phyloP scores from a whole-genome alignment of 345 rosid species.

The Salix caprea region DNA sequence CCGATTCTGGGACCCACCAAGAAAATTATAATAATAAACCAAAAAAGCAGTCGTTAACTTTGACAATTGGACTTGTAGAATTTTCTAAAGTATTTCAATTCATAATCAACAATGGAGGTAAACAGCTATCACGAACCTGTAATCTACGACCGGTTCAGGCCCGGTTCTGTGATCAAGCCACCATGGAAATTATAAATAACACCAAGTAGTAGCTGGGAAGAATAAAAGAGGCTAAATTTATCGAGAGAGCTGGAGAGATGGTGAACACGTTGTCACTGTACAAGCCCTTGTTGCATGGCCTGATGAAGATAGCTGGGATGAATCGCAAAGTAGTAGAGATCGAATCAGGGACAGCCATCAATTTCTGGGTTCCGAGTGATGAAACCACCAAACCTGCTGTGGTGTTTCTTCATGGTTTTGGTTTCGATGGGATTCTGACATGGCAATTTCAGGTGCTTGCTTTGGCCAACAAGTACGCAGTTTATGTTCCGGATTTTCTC shows the following conservation, averaged over 20 bases:
- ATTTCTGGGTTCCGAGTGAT: slow-evolving; percentile 21
- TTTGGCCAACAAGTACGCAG: slow-evolving; percentile 25
- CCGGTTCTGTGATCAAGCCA: no score
- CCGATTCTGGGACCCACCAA: no score
- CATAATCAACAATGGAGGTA: no score
- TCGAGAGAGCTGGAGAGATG: background rate
- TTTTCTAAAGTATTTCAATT: no score
- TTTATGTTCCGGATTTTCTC: slow-evolving; percentile 46
- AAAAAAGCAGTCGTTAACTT: no score
- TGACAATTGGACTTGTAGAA: no score
- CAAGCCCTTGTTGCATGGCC: background rate
- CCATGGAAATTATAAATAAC: background rate
- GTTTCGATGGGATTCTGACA: slow-evolving; percentile 27
- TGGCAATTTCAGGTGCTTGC: slow-evolving; percentile 43
- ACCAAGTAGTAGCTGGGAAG: no score
- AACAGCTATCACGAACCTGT: no score
- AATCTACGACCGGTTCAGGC: no score
- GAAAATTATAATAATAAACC: no score
- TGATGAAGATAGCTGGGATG: slow-evolving; percentile 5
- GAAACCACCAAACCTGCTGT: slow-evolving; percentile 12
- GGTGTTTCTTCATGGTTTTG: slow-evolving; percentile 43
- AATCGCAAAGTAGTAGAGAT: background rate
- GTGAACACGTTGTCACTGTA: background rate
- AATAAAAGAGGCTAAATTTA: background rate
- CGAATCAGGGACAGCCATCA: slow-evolving; percentile 8